Evolutionary conservation across 2,329 filamentous ascomycete genomes (phyloP).

Genomic region (Fusarium lyarnte): DNA sequence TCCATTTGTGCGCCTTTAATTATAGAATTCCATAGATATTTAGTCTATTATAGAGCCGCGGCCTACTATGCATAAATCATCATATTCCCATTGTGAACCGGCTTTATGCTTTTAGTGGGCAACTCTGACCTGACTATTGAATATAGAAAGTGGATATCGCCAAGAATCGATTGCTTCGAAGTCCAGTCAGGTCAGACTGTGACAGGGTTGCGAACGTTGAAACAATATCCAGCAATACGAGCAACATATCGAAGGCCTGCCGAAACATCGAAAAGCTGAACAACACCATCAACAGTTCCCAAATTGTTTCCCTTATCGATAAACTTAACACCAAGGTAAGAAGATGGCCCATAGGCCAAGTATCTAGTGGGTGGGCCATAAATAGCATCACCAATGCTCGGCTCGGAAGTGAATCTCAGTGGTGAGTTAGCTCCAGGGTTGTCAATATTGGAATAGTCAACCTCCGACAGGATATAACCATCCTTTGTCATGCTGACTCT

Average conservation of each 20-base stretch:
- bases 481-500: accelerated
- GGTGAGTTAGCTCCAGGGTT: accelerated
- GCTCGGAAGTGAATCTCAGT: accelerated
- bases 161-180: too few species aligned
- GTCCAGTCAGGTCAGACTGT: not conserved
- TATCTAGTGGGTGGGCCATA: not conserved
- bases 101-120: not conserved
- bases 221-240: not conserved
- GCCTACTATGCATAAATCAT: accelerated
- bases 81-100: accelerated
- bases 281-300: not conserved
- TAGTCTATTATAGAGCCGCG: not conserved
- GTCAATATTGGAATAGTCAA: not conserved
- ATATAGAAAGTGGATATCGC: accelerated
- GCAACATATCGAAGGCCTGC: not conserved
- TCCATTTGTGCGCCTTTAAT: not conserved
- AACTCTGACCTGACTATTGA: not conserved
- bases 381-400: not conserved
- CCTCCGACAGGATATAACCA: accelerated
- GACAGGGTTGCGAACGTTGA: not conserved
- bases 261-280: not conserved
- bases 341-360: accelerated
- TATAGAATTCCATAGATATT: not conserved
- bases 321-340: accelerated
- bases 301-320: not conserved